These are phyloP conservation scores for Coemansia sp. DNA, from an alignment of 192 early-diverging fungal genomes.

Conservation along the genomic window DNA sequence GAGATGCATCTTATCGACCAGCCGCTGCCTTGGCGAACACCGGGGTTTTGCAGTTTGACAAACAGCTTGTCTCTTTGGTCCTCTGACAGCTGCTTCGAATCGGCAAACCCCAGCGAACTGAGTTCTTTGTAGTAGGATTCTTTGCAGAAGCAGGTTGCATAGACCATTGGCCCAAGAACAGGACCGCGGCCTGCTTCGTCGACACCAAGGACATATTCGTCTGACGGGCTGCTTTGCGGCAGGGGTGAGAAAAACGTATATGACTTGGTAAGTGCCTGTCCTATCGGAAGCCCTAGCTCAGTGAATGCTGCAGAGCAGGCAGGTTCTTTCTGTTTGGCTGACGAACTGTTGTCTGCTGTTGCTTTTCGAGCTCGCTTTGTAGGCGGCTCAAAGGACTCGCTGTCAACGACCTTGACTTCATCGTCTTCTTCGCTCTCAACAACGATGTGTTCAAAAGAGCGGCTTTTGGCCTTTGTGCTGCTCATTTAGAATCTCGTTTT, in stretches of 20 bases:
- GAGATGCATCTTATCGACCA: conserved; percentile 83
- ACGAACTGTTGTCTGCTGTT: not conserved
- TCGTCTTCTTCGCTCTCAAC: not conserved
- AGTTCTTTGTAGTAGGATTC: conserved; percentile 64
- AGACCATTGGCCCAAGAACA: conserved; percentile 97
- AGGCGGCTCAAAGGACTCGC: not conserved
- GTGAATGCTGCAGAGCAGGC: conserved; percentile 6
- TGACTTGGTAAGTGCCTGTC: conserved; percentile 24
- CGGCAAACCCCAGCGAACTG: conserved; percentile 79
- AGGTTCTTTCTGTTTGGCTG: not conserved
- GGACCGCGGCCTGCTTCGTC: conserved; percentile 98
- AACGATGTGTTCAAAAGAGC: not conserved
- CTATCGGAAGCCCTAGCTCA: conserved; percentile 27
- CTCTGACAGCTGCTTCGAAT: conserved; percentile 93
- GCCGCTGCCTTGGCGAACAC: conserved; percentile 65
- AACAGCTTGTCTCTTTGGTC: conserved; percentile 72
- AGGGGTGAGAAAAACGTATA: conserved; percentile 45
- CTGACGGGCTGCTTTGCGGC: not conserved
- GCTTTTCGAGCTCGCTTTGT: conserved; percentile 13
- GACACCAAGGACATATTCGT: conserved; percentile 76
- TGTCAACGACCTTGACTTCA: not conserved
- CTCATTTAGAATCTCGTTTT: not conserved
- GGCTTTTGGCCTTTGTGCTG: not conserved
- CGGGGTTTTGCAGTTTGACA: conserved; percentile 52
- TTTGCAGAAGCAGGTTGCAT: conserved; percentile 82